Conservation (phyloP, 768 basidiomycete genomes). For the Pleurotus tuoliensis region DNA sequence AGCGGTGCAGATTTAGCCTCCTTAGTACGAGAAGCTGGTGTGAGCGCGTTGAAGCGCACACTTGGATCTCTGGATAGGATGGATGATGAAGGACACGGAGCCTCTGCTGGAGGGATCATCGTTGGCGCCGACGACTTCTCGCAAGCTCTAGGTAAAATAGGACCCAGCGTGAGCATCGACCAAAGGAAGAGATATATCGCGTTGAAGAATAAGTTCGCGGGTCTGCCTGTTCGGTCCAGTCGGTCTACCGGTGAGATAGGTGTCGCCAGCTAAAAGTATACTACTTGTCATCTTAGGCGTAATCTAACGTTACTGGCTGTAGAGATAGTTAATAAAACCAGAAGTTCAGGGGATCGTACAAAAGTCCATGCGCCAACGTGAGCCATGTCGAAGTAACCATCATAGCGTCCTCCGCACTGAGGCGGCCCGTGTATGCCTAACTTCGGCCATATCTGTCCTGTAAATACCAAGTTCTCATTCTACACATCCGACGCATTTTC, state of each 20-base stretch:
- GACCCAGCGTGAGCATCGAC: conserved; percentile 76
- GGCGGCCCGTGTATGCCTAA: too few species aligned
- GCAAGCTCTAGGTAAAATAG: conserved; percentile 72
- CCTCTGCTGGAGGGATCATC: conserved; percentile 14
- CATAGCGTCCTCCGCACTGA: too few species aligned
- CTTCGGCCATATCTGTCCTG: too few species aligned
- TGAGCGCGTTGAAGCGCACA: conserved; percentile 68
- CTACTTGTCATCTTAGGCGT: too few species aligned
- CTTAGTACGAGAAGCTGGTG: conserved; percentile 85
- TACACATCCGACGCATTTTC: too few species aligned
- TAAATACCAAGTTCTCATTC: too few species aligned
- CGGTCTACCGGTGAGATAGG: conserved; percentile 7
- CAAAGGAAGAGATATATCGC: conserved; percentile 84
- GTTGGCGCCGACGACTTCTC: conserved; percentile 70
- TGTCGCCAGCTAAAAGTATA: too few species aligned
- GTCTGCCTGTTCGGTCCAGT: conserved; percentile 55
- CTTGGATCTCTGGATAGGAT: conserved; percentile 66
- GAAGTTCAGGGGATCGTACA: too few species aligned
- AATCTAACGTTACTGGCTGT: too few species aligned
- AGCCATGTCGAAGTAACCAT: too few species aligned
- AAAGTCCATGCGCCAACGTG: too few species aligned
- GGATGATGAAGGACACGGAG: conserved; percentile 29
- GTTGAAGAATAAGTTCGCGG: conserved; percentile 79
- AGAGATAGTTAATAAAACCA: too few species aligned
- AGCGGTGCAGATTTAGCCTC: conserved; percentile 91